Evolutionary conservation across 2,329 filamentous ascomycete genomes (phyloP).

Genomic region (Mycocentrospora acerina): DNA sequence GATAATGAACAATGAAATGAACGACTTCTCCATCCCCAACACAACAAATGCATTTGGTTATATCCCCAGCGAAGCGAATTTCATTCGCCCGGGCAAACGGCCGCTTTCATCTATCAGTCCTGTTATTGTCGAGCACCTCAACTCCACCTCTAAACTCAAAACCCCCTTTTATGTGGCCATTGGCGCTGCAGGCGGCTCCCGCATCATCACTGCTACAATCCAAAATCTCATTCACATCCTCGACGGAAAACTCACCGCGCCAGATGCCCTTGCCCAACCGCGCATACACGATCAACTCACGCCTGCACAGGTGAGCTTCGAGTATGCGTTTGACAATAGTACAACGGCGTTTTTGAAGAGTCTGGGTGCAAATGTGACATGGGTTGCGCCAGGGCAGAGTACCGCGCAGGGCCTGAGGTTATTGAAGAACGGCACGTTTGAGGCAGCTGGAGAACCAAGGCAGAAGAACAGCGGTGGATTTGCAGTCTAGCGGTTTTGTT

Average conservation of each 20-base stretch:
- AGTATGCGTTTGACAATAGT: slow-evolving; percentile 66
- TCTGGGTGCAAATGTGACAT: slow-evolving; percentile 71
- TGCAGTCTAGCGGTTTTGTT: slow-evolving; percentile 44
- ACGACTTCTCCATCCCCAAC: slow-evolving; percentile 75
- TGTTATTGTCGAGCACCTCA: slow-evolving; percentile 68
- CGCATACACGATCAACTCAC: slow-evolving; percentile 81
- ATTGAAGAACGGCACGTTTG: slow-evolving; percentile 67
- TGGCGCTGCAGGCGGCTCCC: slow-evolving; percentile 77
- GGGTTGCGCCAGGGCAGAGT: slow-evolving; percentile 64
- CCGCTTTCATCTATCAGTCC: slow-evolving; percentile 82
- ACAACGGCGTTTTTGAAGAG: slow-evolving; percentile 64
- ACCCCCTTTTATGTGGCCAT: slow-evolving; percentile 63
- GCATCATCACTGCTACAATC: slow-evolving; percentile 79
- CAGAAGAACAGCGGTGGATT: slow-evolving; percentile 70
- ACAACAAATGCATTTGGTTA: slow-evolving; percentile 81
- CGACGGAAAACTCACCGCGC: slow-evolving; percentile 62
- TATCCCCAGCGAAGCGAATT: slow-evolving; percentile 77
- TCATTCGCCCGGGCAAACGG: slow-evolving; percentile 75
- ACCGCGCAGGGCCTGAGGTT: slow-evolving; percentile 70
- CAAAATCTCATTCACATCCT: slow-evolving; percentile 74
- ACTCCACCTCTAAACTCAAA: slow-evolving; percentile 50
- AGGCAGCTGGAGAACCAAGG: slow-evolving; percentile 75
- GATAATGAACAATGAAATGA: slow-evolving; percentile 63
- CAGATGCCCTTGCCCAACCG: slow-evolving; percentile 64
- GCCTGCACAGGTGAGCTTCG: slow-evolving; percentile 68